Evolutionary conservation across 1,139 yeast species (phyloP).

Genomic region (Hansenula lynferdii): DNA sequence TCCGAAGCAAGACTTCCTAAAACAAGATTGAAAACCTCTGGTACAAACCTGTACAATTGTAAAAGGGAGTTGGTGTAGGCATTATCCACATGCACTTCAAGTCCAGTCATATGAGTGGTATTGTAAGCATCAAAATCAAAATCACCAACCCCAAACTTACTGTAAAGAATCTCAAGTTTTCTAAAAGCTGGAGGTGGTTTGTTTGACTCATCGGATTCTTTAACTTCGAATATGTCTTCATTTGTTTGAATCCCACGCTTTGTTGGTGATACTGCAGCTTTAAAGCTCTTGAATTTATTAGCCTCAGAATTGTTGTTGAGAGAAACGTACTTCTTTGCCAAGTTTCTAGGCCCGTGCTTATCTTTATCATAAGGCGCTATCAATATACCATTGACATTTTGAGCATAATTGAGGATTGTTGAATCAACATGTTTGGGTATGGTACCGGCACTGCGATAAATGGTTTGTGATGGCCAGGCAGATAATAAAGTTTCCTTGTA

Average conservation of each 20-base stretch:
- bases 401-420: conserved; percentile 16
- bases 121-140: conserved; percentile 89
- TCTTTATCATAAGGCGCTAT: conserved; percentile 42
- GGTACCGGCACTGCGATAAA: conserved; percentile 49
- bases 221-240: conserved; percentile 22
- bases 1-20: conserved; percentile 54
- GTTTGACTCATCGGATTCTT: conserved; percentile 23
- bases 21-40: conserved; percentile 64
- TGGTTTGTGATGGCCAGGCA: conserved; percentile 65
- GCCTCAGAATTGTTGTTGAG: conserved; percentile 29
- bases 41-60: conserved; percentile 78
- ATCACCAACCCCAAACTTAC: conserved; percentile 90
- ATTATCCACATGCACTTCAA: conserved; percentile 82
- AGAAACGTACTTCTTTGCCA: conserved; percentile 43
- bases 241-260: conserved; percentile 15
- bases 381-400: conserved; percentile 10
- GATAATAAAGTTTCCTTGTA: conserved; percentile 76
- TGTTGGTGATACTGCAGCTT: conserved; percentile 27
- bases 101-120: conserved; percentile 70
- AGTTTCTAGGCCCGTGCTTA: conserved; percentile 50
- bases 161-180: conserved; percentile 73
- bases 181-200: conserved; percentile 69
- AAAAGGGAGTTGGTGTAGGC: conserved; percentile 76
- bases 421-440: conserved; percentile 38
- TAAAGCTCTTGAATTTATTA: conserved; percentile 66